Evolutionary conservation across 495 filamentous ascomycete genomes (phyloP).

Genomic region (Apodospora peruviana): DNA sequence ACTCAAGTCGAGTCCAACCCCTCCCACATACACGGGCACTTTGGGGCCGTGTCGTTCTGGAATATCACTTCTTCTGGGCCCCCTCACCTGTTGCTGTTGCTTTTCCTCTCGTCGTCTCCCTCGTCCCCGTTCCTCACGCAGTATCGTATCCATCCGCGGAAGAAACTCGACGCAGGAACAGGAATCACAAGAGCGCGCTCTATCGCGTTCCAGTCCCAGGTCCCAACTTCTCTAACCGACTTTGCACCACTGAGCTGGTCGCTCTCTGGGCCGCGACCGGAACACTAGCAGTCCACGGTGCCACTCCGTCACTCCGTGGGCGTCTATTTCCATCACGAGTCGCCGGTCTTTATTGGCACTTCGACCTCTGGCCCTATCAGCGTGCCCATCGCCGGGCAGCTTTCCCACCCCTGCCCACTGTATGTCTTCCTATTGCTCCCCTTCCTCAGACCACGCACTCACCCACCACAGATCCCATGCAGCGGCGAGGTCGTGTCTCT

Average conservation of each 20-base stretch:
- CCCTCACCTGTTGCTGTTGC: too few relatives aligned
- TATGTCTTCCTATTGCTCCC: slow-evolving; percentile 19
- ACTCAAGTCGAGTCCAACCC: too few relatives aligned
- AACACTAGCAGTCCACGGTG: slow-evolving; percentile 18
- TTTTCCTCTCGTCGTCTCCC: too few relatives aligned
- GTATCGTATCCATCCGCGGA: too few relatives aligned
- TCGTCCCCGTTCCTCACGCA: too few relatives aligned
- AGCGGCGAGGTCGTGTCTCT: slow-evolving; percentile 19
- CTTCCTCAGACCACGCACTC: slow-evolving; percentile 21
- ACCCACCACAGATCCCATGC: slow-evolving; percentile 26
- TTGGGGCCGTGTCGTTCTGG: too few relatives aligned
- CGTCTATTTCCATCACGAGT: slow-evolving; percentile 34
- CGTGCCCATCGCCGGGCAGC: slow-evolving; percentile 6
- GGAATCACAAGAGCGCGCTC: too few relatives aligned
- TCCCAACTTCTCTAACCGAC: slow-evolving; percentile 8
- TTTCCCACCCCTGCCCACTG: slow-evolving; percentile 19
- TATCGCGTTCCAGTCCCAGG: too few relatives aligned
- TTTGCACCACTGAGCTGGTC: slow-evolving; percentile 14
- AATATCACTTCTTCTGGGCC: too few relatives aligned
- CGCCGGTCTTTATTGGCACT: slow-evolving; percentile 27
- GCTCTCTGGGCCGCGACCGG: slow-evolving; percentile 22
- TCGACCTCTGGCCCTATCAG: slow-evolving; percentile 27
- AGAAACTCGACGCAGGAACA: too few relatives aligned
- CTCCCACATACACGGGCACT: too few relatives aligned
- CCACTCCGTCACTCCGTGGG: slow-evolving; percentile 26